Evolutionary conservation across 106 monocot genomes (phyloP), one percentile per base, ranked within the genome.

Genomic region (Platanthera zijinensis): DNA sequence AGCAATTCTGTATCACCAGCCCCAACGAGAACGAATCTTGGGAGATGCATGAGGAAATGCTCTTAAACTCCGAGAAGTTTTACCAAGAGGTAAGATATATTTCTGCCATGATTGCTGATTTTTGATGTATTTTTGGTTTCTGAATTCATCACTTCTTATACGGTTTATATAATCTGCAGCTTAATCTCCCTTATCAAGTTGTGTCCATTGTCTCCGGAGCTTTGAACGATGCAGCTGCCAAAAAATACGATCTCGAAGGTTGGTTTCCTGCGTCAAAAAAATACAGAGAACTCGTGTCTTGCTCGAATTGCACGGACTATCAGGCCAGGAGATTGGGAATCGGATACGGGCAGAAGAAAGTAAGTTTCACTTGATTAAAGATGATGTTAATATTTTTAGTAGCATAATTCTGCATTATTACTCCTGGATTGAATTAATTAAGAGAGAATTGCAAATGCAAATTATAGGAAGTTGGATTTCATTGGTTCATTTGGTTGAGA

Each of bases 31-130:
- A 89, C 50, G 89, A 89, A 3, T 97, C 97, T 3, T 97, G 97
- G 97, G 86, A 91, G 84, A 93, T 94, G 97, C 97, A 82, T 10
- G 97, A 97, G 66, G 97, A 97, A 68, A 97, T 97, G 97, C 76
- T 97, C 19, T 91, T 86, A 74, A 97, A 94, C 77, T 91, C 97
- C 0, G 97, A 94, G 75, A 93, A 97, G 74, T 97, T 97, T 72
- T 97, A 93, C 54, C 81, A 91, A 74, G 87, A 89, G 90, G 97
- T 93, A 30, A 7, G 39, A 39, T 39, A n/a, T n/a, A 52, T 62
- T 46, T 32, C 7, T 8, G 17, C 13, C 75, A 19, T 46, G 66
- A 21, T 12, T 12, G 18, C 30, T 59, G 17, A n/a, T 3, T 25
- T 69, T 15, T 30, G 32, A 3, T 39, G 39, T 39, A 39, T 39